Conservation (phyloP, 2,329 filamentous ascomycete genomes). For the Aspergillus tanneri region DNA sequence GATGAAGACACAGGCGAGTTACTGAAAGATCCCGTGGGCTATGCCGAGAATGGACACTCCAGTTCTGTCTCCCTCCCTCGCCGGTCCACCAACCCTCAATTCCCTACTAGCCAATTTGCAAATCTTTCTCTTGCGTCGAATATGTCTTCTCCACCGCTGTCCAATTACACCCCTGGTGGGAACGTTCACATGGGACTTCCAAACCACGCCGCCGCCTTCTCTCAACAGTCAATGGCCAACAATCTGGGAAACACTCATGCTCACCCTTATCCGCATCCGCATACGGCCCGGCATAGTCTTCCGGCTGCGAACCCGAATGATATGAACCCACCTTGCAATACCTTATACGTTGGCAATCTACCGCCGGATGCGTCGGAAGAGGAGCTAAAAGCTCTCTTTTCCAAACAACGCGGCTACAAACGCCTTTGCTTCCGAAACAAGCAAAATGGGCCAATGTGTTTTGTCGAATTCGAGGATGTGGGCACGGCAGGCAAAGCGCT, state of each 20-base stretch:
- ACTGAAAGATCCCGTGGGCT: slow-evolving; percentile 63
- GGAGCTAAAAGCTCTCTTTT: slow-evolving; percentile 90
- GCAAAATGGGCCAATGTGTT: slow-evolving; percentile 95
- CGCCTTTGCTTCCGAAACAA: slow-evolving; percentile 93
- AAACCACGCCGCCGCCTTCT: slow-evolving; percentile 56
- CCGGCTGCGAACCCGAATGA: slow-evolving; percentile 92
- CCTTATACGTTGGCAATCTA: slow-evolving; percentile 94
- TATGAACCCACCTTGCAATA: slow-evolving; percentile 96
- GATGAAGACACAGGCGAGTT: slow-evolving; percentile 64
- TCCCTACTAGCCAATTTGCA: slow-evolving; percentile 68
- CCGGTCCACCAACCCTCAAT: slow-evolving; percentile 68
- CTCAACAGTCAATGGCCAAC: slow-evolving; percentile 56
- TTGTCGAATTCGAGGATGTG: slow-evolving; percentile 95
- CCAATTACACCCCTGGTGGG: slow-evolving; percentile 53
- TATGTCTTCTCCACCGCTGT: slow-evolving; percentile 56
- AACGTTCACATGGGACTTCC: slow-evolving; percentile 50
- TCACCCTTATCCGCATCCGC: slow-evolving; percentile 59
- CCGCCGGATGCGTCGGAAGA: slow-evolving; percentile 91
- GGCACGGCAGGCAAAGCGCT: slow-evolving; percentile 89
- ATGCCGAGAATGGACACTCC: slow-evolving; percentile 67
- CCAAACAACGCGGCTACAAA: slow-evolving; percentile 91
- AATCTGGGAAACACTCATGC: slow-evolving; percentile 50
- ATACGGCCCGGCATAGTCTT: slow-evolving; percentile 63
- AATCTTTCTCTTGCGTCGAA: slow-evolving; percentile 71
- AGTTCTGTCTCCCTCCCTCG: slow-evolving; percentile 49